Evolutionary conservation across 257 asterid species (phyloP).

Genomic region (Nicotiana tabacum): DNA sequence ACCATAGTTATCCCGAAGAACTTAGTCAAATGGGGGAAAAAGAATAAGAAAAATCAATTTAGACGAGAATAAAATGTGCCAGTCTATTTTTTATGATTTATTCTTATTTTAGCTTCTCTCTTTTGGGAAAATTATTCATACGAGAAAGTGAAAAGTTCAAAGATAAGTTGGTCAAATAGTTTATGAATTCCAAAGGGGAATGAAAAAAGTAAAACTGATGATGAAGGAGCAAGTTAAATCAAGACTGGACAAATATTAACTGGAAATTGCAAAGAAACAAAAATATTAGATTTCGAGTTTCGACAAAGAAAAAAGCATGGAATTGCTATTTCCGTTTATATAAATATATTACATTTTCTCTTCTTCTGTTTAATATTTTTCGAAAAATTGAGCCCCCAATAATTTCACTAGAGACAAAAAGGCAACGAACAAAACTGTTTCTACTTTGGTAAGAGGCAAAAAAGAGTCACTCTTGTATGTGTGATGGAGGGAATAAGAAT

Average conservation of each 20-base stretch:
- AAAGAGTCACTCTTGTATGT: not conserved
- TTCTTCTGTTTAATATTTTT: no score
- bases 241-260: not conserved
- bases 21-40: no score
- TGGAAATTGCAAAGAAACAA: not conserved
- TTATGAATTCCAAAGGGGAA: not conserved
- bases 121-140: not conserved
- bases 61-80: not conserved
- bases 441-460: not conserved
- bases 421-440: not conserved
- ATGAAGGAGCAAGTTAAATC: not conserved
- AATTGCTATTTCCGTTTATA: no score
- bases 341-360: no score
- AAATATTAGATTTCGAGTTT: no score
- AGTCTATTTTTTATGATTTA: not conserved
- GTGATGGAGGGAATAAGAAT: constrained; percentile 4
- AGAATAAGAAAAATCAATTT: not conserved
- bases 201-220: not conserved
- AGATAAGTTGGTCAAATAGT: not conserved
- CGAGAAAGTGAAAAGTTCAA: not conserved
- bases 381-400: no score
- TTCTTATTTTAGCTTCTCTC: not conserved
- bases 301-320: not conserved
- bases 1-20: no score
- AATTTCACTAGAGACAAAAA: no score